phyloP scores from a whole-genome alignment of 176 grass and related monocot species.

The Otatea glauca region DNA sequence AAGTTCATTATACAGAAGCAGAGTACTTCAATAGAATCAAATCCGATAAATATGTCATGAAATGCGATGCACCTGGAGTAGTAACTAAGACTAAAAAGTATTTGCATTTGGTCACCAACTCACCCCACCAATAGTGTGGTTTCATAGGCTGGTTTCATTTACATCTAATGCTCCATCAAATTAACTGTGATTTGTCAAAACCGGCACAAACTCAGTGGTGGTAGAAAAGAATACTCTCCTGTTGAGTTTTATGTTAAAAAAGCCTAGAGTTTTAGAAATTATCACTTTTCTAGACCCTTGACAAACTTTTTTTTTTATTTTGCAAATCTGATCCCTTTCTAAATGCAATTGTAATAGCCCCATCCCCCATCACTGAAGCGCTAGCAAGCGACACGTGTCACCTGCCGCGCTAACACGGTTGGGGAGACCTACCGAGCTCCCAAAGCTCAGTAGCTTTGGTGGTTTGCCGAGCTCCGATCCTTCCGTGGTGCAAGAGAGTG shows the following conservation, averaged over 20 bases:
- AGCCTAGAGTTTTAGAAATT: background rate
- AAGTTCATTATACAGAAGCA: background rate
- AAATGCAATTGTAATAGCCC: too few species aligned
- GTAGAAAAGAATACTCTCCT: background rate
- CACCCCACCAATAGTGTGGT: background rate
- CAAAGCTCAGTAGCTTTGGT: too few species aligned
- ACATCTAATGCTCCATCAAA: too few species aligned
- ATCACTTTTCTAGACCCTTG: too few species aligned
- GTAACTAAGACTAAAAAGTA: background rate
- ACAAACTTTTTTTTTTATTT: too few species aligned
- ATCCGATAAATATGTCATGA: background rate
- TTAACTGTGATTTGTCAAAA: background rate
- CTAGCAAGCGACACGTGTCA: too few species aligned
- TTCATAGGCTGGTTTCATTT: background rate
- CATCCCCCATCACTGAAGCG: too few species aligned
- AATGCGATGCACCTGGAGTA: background rate
- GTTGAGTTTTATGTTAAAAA: background rate
- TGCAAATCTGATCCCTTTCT: too few species aligned
- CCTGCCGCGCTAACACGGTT: too few species aligned
- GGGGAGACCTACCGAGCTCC: too few species aligned
- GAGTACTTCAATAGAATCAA: background rate
- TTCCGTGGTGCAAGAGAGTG: too few species aligned
- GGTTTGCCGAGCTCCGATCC: too few species aligned
- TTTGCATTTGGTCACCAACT: constrained; percentile 18
- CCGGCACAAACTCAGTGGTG: background rate